These are phyloP conservation scores for Suillus decipiens DNA, from an alignment of 768 basidiomycete species.

Conservation along the genomic window DNA sequence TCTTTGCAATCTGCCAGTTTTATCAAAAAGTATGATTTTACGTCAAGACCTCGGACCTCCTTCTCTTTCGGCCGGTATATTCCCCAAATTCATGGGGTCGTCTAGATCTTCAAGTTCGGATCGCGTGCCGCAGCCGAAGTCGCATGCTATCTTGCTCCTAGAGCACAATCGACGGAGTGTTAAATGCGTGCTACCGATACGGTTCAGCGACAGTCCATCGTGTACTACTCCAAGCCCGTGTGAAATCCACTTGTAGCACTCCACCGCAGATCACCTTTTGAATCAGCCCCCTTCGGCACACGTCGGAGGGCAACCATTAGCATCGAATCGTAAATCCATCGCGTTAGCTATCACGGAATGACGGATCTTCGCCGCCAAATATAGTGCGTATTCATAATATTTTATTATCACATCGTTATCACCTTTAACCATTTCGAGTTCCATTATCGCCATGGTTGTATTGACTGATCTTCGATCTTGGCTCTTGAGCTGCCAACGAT, in stretches of 20 bases:
- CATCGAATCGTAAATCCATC: conserved; percentile 7
- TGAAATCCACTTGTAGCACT: background rate
- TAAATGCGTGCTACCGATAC: background rate
- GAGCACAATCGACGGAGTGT: background rate
- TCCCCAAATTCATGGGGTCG: too few species aligned
- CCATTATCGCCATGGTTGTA: background rate
- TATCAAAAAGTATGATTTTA: too few species aligned
- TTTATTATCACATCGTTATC: conserved; percentile 5
- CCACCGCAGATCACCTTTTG: conserved; percentile 5
- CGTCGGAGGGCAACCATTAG: background rate
- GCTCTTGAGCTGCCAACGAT: conserved; percentile 10
- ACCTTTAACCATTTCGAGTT: background rate
- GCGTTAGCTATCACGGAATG: conserved; percentile 8
- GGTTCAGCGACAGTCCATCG: background rate
- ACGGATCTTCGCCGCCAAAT: background rate
- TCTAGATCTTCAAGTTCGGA: background rate
- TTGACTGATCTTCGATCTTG: conserved; percentile 17
- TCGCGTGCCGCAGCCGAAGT: background rate
- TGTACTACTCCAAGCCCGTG: background rate
- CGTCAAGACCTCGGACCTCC: too few species aligned
- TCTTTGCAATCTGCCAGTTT: too few species aligned
- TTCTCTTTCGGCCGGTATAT: too few species aligned
- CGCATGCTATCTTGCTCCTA: background rate
- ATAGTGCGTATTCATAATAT: background rate
- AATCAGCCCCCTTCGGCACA: background rate